Evolutionary conservation across 2,329 filamentous ascomycete genomes (phyloP), one percentile per base, ranked within the genome.

Genomic region (Arthrobotrys entomopaga): DNA sequence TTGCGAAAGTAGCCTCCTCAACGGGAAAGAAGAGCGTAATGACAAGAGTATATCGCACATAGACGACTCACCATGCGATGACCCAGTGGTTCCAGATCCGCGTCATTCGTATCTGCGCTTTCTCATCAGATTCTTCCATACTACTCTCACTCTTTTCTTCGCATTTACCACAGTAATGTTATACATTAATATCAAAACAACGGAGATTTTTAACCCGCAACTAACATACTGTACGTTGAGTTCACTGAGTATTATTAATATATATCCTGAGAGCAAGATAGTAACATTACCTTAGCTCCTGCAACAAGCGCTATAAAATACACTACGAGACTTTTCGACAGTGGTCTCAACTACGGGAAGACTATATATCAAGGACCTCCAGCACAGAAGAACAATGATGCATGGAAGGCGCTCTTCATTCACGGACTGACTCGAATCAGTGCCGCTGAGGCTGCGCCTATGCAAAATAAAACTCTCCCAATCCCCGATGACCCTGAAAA

Each of bases 381-480:
- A 49, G 57, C 57, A 29, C 7, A 60, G 40, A 60, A 60, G 43
- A 60, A 24, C 43, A 60, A 60, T 24, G 57, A 60, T 34, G 57
- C 57, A 38, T 60, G 57, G 57, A 60, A 4, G 0, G 57, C 57
- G 19, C 57, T 60, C 19, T 60, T 60, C 43, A 8, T 60, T 60
- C 57, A 60, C 57, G 57, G 57, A 3, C 22, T 60, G 19, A 60
- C 20, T 49, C 57, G 57, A 22, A 49, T 60, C 26, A 60, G 42
- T 34, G 57, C 57, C 20, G 57, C 57, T 13, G 57, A 60, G 49
- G 57, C 57, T 19, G 57, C 57, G n/a, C 57, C 57, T 20, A 60
- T 60, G 57, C 57, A 60, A 6, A 60, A 60, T 42, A 60, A 60
- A 50, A 60, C 57, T 34, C 57, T 60, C 29, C 57, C 57, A 15